Conservation (phyloP, 169 alveolate genomes). For the Plasmodium reichenowi region DNA sequence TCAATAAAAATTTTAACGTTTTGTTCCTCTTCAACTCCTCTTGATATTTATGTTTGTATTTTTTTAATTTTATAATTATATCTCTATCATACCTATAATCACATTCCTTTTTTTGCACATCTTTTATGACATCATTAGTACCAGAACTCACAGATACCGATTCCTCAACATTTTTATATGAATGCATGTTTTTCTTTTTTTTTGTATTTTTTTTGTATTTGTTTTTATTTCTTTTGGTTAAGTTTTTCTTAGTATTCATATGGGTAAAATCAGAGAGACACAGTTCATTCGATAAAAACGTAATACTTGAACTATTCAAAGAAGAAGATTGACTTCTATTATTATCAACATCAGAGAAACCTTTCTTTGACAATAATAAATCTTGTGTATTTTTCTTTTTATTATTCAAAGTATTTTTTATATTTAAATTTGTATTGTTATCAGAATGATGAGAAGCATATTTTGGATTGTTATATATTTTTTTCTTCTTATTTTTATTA, state of each 20-base stretch:
- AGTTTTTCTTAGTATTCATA: slow-evolving; percentile 26
- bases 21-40: slow-evolving; percentile 65
- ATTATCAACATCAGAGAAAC: not conserved
- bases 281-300: slow-evolving; percentile 24
- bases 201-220: slow-evolving; percentile 8
- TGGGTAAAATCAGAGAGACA: slow-evolving; percentile 63
- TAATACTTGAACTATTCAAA: not conserved
- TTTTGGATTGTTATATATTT: not conserved
- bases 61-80: slow-evolving; percentile 9
- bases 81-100: not conserved
- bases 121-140: not conserved
- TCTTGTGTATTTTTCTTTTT: not conserved
- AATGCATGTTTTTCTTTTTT: slow-evolving; percentile 8
- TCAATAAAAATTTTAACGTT: slow-evolving; percentile 66
- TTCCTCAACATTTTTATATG: slow-evolving; percentile 9
- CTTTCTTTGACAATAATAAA: not conserved
- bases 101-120: not conserved
- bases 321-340: not conserved
- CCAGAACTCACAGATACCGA: not conserved
- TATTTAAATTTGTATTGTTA: no score
- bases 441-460: no score
- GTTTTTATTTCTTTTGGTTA: not conserved
- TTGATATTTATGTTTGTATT: slow-evolving; percentile 13
- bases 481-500: not conserved
- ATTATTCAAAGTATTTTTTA: no score